Base-by-base conservation (phyloP, 352 stramenopile genomes). In the Phytophthora tubulina region DNA sequence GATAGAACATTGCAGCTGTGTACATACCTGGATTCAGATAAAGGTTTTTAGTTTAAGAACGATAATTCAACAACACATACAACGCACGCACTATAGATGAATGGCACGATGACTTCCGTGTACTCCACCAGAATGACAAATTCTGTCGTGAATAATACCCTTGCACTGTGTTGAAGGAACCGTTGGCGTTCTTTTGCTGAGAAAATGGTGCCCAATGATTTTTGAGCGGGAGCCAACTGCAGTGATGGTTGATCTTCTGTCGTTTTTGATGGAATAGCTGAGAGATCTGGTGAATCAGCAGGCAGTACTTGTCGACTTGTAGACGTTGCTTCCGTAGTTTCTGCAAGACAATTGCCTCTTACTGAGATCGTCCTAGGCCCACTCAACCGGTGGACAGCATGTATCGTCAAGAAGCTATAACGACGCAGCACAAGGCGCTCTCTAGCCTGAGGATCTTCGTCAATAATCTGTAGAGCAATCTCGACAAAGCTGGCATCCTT, bases 1-100 rank as follows among this genome's bases (percentile, higher is more conserved):
- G 42, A n/a, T 82, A 53, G 45, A 73, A 85, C 52, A 82, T 71
- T 48, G 63, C 33, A 4, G 67, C 33, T 3, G 76, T 55, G 54
- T 87, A 85, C 2, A 59, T 33, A 7, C 53, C 77, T 46, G 41
- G 21, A 21, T 21, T 21, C 39, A 46, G 21, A 46, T 11, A 46
- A 46, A 21, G n/a, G n/a, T n/a, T n/a, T n/a, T 21, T 21, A 21
- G 21, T 21, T 21, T 21, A 21, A 21, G 21, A 21, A 21, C 21
- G 0, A 21, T 21, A 21, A 21, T 21, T 21, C 21, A 21, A 21
- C 21, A 21, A 21, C 21, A 21, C 21, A 21, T 21, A 21, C 21
- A 21, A 21, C 21, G 21, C 21, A 21, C 21, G 39, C 17, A 49
- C 42, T 30, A 6, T 49, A 49, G n/a, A 30, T 31, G 42, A 49